Evolutionary conservation across 345 rosid genomes (phyloP), one percentile per base, ranked within the genome.

Genomic region (Citrus sp.): DNA sequence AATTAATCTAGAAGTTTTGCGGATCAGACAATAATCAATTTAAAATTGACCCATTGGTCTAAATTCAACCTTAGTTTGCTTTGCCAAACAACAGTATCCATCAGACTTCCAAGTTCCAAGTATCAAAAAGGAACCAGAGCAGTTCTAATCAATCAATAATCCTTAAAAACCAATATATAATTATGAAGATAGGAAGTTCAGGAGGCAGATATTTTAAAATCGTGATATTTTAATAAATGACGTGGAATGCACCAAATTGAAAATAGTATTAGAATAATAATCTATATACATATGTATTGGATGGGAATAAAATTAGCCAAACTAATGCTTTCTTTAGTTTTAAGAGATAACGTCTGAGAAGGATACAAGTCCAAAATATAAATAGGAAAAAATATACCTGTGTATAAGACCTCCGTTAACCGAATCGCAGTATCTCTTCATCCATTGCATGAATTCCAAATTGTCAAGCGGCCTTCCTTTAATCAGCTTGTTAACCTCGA

Each of bases 361-460:
- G 6, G 27, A 42, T 8, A 22, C n/a, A 3, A 9, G 7, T 13
- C 51, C 51, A 13, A 3, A 13, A 46, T 0, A 46, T 46, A 46
- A 46, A 3, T 46, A 8, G n/a, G 46, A 54, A 42, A 55, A 73
- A 67, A 76, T 54, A 80, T 85, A 97, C 98, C 69, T 78, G 67
- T 89, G 89, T 37, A 78, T 74, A 66, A 73, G 81, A 54, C 93
- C 91, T 42, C 97, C 98, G 22, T 86, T 87, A 5, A 92, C 90
- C 67, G 98, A 89, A 87, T 97, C 99, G 19, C 94, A 94, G 83
- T 94, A 94, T 56, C 88, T 89, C 87, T 97, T 97, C 99, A 97
- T 81, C 99, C 99, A 97, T 73, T 94, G 98, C 91, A 93, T 94
- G 63, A 97, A 97, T 87, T 94, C 99, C 92, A 97, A 80, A 81